Conservation (phyloP, 371 early-diverging fungal genomes). For the Rhizopus delemar region DNA sequence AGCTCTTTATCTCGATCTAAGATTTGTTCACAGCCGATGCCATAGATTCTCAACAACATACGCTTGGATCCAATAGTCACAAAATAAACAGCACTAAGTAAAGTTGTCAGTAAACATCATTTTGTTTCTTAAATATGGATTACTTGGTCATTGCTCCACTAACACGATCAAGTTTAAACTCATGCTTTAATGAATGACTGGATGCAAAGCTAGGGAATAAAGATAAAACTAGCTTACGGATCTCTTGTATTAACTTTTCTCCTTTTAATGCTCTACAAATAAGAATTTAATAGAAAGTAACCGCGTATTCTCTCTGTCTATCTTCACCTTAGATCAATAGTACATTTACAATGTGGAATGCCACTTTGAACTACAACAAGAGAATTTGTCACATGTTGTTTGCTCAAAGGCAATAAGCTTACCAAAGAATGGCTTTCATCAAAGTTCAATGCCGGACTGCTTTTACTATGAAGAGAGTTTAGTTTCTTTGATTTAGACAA, state of each 20-base stretch:
- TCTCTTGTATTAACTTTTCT: slow-evolving; percentile 25
- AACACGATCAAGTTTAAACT: slow-evolving; percentile 57
- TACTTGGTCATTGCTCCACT: slow-evolving; percentile 88
- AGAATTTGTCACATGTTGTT: slow-evolving; percentile 5
- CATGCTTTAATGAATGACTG: slow-evolving; percentile 18
- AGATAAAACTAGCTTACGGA: slow-evolving; percentile 21
- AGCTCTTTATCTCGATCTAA: slow-evolving; percentile 79
- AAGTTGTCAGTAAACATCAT: background rate
- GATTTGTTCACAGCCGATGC: slow-evolving; percentile 75
- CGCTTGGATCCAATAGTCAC: slow-evolving; percentile 55
- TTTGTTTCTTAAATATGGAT: background rate
- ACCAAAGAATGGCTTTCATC: background rate
- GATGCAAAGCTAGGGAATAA: slow-evolving; percentile 45
- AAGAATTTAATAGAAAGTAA: background rate
- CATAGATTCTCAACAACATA: slow-evolving; percentile 76
- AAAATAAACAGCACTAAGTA: slow-evolving; percentile 64
- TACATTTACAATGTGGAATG: background rate
- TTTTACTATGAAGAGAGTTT: background rate
- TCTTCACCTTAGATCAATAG: background rate
- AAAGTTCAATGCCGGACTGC: background rate
- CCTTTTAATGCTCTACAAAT: slow-evolving; percentile 30
- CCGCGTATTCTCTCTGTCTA: background rate
- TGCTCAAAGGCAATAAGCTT: slow-evolving; percentile 7
- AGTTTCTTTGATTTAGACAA: background rate
- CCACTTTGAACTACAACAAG: background rate